Conservation (phyloP, 106 monocot species). For the Gastrodia elata region DNA sequence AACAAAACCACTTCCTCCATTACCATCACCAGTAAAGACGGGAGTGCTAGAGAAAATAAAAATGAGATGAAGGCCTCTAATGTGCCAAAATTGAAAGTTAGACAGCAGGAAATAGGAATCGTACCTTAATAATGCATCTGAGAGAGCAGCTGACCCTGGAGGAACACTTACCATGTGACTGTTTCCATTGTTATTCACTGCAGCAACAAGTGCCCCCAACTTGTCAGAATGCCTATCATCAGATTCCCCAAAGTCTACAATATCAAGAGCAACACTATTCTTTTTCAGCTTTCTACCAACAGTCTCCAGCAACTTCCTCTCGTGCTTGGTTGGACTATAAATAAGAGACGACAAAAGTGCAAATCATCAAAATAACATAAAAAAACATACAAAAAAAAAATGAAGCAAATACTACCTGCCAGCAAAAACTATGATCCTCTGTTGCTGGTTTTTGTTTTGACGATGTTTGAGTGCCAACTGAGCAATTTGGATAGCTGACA, state of each 20-base stretch:
- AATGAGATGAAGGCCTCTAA: not conserved
- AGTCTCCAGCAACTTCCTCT: slow-evolving; percentile 72
- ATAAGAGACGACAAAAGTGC: slow-evolving; percentile 4
- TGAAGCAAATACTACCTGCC: slow-evolving; percentile 62
- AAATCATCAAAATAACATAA: not conserved
- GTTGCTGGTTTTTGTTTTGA: slow-evolving; percentile 94
- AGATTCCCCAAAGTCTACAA: slow-evolving; percentile 88
- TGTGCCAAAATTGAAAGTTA: not conserved
- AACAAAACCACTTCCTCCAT: slow-evolving; percentile 88
- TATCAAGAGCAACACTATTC: slow-evolving; percentile 88
- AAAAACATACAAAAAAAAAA: not conserved
- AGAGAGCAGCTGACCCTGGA: slow-evolving; percentile 64
- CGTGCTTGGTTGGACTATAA: slow-evolving; percentile 69
- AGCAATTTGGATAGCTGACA: slow-evolving; percentile 85
- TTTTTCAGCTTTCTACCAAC: slow-evolving; percentile 92
- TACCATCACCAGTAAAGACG: slow-evolving; percentile 80
- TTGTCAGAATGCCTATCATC: slow-evolving; percentile 85
- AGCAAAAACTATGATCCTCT: slow-evolving; percentile 90
- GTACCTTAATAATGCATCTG: slow-evolving; percentile 87
- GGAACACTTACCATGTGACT: slow-evolving; percentile 95
- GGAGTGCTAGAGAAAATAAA: slow-evolving; percentile 51
- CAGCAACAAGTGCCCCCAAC: slow-evolving; percentile 66
- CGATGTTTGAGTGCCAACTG: slow-evolving; percentile 97
- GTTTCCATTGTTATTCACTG: slow-evolving; percentile 82
- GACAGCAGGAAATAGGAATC: not conserved